Base-by-base conservation (phyloP, 2,329 filamentous ascomycete species). In the Bipolaris gigantea region DNA sequence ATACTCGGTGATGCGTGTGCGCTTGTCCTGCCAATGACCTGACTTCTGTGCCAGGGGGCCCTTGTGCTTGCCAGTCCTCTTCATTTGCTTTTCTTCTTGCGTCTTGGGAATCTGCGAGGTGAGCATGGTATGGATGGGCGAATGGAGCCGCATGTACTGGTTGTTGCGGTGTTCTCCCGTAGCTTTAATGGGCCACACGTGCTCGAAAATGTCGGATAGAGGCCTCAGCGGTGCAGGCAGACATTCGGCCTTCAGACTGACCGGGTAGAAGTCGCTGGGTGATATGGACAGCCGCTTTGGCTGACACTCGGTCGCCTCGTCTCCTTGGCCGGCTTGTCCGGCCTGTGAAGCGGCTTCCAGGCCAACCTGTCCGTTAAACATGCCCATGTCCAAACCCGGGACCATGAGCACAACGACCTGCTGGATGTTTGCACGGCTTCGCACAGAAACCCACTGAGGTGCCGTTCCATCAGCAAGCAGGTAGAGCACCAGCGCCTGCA, bases 371-470 rank as follows among this genome's bases (percentile, higher is more conserved):
- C 84, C 81, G 72, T 89, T 85, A 76, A 97, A 96, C 89, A 97
- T 94, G 58, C 86, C 89, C 66, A 90, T 84, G 70, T 97, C 93
- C 21, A 99, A 77, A 0, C 94, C 94, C 10, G 94, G 94, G 10
- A 97, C 86, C 89, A 97, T 93, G 61, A 99, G 78, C 36, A 90
- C 84, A 27, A 97, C 92, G 27, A 95, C 88, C 76, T 94, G 95
- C 52, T 77, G 76, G 36, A 87, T 79, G 55, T 79, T 76, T 16
- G 73, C 75, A 40, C 81, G 81, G 67, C 86, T 81, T 57, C 79
- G 80, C 53, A 87, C 76, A 27, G 83, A 81, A 15, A 85, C 80
- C 84, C 84, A 87, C 66, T 85, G 83, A n/a, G 85, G 85, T 23
- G 82, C 81, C 30, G 79, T 75, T 10, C 71, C 74, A 64, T 86